phyloP scores from a whole-genome alignment of 495 filamentous ascomycete species.

The Aspergillus olivimuriae region DNA sequence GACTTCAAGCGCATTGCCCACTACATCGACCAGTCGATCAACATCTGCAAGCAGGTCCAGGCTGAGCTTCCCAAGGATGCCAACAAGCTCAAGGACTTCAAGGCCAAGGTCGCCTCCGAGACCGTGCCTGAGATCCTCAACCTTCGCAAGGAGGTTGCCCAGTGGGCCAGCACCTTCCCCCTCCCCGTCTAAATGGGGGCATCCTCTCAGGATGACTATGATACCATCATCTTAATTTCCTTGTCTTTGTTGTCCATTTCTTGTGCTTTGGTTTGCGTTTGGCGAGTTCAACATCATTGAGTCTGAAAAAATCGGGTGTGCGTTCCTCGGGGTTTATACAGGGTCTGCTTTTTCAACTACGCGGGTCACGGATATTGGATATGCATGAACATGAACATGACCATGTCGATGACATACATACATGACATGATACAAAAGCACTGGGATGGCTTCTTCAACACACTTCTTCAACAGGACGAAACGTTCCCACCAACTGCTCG shows the following conservation, averaged over 20 bases:
- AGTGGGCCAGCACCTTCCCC: slow-evolving; percentile 88
- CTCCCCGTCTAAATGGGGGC: slow-evolving; percentile 61
- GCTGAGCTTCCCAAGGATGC: slow-evolving; percentile 81
- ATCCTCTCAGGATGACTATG: slow-evolving; percentile 5
- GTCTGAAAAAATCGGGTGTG: slow-evolving; percentile 25
- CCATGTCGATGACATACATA: too few species aligned
- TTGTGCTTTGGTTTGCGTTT: slow-evolving; percentile 8
- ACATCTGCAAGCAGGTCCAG: slow-evolving; percentile 80
- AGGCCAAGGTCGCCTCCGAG: slow-evolving; percentile 75
- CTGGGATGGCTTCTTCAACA: slow-evolving; percentile 34
- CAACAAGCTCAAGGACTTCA: slow-evolving; percentile 99
- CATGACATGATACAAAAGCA: slow-evolving; percentile 27
- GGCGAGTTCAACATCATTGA: slow-evolving; percentile 27
- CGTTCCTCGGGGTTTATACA: slow-evolving; percentile 36
- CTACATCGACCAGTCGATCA: slow-evolving; percentile 83
- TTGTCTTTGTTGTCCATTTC: slow-evolving; percentile 6
- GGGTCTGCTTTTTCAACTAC: slow-evolving; percentile 46
- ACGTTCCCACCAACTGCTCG: slow-evolving; percentile 18
- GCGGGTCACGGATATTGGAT: slow-evolving; percentile 37
- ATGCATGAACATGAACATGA: slow-evolving; percentile 31
- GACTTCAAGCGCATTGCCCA: slow-evolving; percentile 86
- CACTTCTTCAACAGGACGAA: slow-evolving; percentile 33
- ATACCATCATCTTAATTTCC: slow-evolving; percentile 13
- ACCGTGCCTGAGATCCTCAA: slow-evolving; percentile 71
- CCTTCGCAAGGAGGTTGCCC: slow-evolving; percentile 81